Conservation (phyloP, 352 stramenopile species). For the Hyaloperonospora arabidopsidis region DNA sequence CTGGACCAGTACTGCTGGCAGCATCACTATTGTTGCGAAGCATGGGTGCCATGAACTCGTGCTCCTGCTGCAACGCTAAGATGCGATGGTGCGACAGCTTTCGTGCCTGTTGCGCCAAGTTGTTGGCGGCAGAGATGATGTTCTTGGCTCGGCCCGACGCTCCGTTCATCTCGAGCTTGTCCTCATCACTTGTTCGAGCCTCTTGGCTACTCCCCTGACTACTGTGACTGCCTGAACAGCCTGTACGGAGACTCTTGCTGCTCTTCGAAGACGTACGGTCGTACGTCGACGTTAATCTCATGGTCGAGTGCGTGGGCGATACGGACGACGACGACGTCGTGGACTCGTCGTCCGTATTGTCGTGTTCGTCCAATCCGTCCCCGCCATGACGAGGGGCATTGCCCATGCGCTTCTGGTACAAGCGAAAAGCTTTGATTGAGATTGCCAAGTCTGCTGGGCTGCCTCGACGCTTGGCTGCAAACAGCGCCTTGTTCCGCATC, state of each 20-base stretch:
- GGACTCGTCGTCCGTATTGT: conserved; percentile 24
- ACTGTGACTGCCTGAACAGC: conserved; percentile 15
- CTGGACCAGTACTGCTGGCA: conserved; percentile 12
- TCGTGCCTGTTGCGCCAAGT: conserved; percentile 61
- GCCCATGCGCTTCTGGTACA: conserved; percentile 57
- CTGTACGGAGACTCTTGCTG: conserved; percentile 5
- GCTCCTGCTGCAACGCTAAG: conserved; percentile 53
- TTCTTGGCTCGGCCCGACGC: conserved; percentile 41
- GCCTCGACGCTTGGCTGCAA: conserved; percentile 52
- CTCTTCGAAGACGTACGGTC: conserved; percentile 7
- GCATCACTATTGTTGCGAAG: conserved; percentile 21
- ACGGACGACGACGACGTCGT: conserved; percentile 21
- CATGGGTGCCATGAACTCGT: conserved; percentile 33
- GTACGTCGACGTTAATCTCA: not conserved
- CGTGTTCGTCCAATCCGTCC: conserved; percentile 40
- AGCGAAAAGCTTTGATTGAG: conserved; percentile 66
- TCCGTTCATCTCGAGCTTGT: conserved; percentile 35
- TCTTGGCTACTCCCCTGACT: conserved; percentile 21
- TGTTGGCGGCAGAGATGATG: conserved; percentile 56
- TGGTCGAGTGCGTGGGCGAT: conserved; percentile 19
- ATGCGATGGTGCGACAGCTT: conserved; percentile 47
- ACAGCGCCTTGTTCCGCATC: conserved; percentile 57
- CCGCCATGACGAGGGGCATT: conserved; percentile 33
- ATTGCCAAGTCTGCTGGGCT: conserved; percentile 67
- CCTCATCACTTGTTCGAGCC: not conserved